A percentile compares a stretch with the other conserved stretches of the same genome.
Evolutionary conservation across 768 basidiomycete genomes (phyloP).

Genomic region (Coprinellus micaceus): DNA sequence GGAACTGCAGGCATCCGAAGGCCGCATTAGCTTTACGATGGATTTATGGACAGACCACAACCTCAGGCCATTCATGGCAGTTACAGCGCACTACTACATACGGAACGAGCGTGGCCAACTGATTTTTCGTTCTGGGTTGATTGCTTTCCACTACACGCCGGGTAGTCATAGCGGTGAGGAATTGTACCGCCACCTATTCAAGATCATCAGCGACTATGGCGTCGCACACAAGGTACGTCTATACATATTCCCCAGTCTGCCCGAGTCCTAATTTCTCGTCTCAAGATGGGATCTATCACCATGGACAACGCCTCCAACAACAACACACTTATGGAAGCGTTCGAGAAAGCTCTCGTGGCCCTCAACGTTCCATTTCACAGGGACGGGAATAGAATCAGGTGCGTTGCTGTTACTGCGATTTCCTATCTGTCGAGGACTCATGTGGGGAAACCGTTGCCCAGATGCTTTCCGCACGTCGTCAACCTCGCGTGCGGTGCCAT

Average conservation of each 20-base stretch:
- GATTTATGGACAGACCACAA: constrained; percentile 37
- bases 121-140: constrained; percentile 24
- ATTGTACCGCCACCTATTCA: no score
- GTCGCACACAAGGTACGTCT: neutral
- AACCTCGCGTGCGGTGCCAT: constrained; percentile 17
- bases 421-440: neutral
- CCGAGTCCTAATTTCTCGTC: neutral
- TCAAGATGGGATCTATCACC: constrained; percentile 21
- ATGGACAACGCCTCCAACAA: constrained; percentile 36
- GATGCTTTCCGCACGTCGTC: neutral
- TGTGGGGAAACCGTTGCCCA: neutral
- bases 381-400: neutral
- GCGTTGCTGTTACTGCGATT: no score
- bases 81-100: constrained; percentile 26
- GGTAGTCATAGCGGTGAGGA: constrained; percentile 32
- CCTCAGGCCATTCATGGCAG: constrained; percentile 35
- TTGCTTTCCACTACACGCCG: constrained; percentile 34
- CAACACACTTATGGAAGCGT: constrained; percentile 18
- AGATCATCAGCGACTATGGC: no score
- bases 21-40: constrained; percentile 27
- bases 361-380: constrained; percentile 10
- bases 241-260: neutral
- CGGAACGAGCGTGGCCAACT: constrained; percentile 16
- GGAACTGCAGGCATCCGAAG: constrained; percentile 19
- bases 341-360: constrained; percentile 6